Evolutionary conservation across 345 rosid genomes (phyloP).

Genomic region (Acer negundo): DNA sequence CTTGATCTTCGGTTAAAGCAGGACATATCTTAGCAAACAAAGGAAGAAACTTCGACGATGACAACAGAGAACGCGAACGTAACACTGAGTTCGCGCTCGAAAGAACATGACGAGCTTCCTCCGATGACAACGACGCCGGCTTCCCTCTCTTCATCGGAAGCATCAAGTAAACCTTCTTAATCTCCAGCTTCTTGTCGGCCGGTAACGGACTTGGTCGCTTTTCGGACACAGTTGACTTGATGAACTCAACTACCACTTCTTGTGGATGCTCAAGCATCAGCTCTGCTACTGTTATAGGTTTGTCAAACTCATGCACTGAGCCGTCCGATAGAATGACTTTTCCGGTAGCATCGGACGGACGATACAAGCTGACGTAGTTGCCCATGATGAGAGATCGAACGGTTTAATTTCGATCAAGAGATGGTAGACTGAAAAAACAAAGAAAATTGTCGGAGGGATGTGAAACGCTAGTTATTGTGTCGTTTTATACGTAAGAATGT

Average conservation of each 20-base stretch:
- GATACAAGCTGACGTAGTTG: constrained; percentile 32
- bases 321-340: constrained; percentile 71
- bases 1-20: constrained; percentile 19
- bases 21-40: constrained; percentile 46
- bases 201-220: constrained; percentile 64
- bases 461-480: not conserved
- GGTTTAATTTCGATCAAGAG: not conserved
- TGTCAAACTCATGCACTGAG: constrained; percentile 47
- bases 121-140: constrained; percentile 40
- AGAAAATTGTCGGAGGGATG: not conserved
- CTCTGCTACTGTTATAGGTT: constrained; percentile 67
- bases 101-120: constrained; percentile 52
- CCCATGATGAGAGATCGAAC: constrained; percentile 48
- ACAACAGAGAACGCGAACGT: constrained; percentile 33
- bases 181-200: constrained; percentile 66
- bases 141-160: constrained; percentile 60
- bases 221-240: constrained; percentile 34
- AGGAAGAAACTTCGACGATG: constrained; percentile 49
- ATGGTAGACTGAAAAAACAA: not conserved
- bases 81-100: constrained; percentile 49
- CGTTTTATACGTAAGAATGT: constrained; percentile 10
- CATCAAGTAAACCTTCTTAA: constrained; percentile 56
- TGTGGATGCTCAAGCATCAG: constrained; percentile 77
- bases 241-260: constrained; percentile 75
- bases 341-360: constrained; percentile 32